A percentile compares a stretch with the other conserved stretches of the same genome.
phyloP scores from a whole-genome alignment of 495 filamentous ascomycete species.

The Penicillium ochrochloron region DNA sequence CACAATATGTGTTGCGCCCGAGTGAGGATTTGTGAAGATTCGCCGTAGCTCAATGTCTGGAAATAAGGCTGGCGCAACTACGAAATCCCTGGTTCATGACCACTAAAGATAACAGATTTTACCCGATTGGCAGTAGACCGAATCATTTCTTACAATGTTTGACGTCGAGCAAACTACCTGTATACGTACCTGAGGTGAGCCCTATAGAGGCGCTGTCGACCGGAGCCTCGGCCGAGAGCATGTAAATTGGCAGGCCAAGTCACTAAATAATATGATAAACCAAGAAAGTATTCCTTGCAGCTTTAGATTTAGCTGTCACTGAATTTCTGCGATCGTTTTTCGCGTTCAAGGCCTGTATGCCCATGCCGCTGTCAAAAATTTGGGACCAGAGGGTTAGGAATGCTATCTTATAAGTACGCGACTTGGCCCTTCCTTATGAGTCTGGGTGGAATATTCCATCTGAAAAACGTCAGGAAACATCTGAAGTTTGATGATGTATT shows the following conservation, averaged over 20 bases:
- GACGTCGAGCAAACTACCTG: not conserved
- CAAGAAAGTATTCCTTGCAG: no score
- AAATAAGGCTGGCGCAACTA: not conserved
- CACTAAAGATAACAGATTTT: not conserved
- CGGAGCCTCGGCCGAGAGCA: not conserved
- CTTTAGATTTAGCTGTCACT: not conserved
- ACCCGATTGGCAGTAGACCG: no score
- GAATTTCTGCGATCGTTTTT: not conserved
- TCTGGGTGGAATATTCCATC: not conserved
- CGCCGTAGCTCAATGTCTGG: not conserved
- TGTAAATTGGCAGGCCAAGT: not conserved
- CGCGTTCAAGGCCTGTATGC: conserved; percentile 5
- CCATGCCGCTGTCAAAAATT: not conserved
- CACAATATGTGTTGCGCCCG: not conserved
- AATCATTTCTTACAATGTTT: not conserved
- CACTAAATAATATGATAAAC: not conserved
- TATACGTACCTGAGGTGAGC: not conserved
- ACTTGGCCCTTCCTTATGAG: not conserved
- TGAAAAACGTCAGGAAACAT: no score
- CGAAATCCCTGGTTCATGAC: not conserved
- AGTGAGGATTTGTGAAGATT: not conserved
- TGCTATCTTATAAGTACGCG: conserved; percentile 11
- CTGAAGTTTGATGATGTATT: not conserved
- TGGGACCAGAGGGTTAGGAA: not conserved
- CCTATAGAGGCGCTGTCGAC: not conserved